Percentiles rank a stretch among this genome's conserved stretches.
Conservation (phyloP, 2,329 filamentous ascomycete genomes). For the Beauveria asiatica region DNA sequence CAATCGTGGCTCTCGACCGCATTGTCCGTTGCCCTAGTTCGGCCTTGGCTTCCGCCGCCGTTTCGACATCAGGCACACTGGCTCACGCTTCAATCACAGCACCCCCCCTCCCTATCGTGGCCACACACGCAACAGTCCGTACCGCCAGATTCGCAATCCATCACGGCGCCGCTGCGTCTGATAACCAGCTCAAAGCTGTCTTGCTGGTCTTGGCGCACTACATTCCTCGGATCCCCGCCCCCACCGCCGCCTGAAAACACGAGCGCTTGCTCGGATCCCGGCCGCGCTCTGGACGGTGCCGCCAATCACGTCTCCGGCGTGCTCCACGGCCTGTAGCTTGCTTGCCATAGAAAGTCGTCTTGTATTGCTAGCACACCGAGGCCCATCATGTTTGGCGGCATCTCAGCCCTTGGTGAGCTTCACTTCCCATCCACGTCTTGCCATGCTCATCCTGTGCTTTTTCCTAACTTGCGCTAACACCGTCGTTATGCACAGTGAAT, state of each 20-base stretch:
- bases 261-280: background rate
- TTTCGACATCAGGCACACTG: background rate
- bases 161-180: no score
- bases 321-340: background rate
- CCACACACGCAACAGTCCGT: no score
- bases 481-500: background rate
- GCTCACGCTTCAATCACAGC: background rate
- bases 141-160: no score
- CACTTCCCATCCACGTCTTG: background rate
- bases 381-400: slow-evolving; percentile 3
- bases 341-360: background rate
- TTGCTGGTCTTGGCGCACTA: background rate
- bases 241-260: background rate
- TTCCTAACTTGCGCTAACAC: background rate
- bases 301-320: background rate
- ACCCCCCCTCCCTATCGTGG: no score
- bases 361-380: background rate
- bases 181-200: no score
- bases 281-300: background rate
- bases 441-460: background rate
- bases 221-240: background rate
- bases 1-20: background rate
- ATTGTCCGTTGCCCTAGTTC: background rate
- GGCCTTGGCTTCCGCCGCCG: background rate
- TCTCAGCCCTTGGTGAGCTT: slow-evolving; percentile 1